A percentile compares a stretch with the other conserved stretches of the same genome.
phyloP scores from a whole-genome alignment of 768 basidiomycete genomes.

The Lentinula guzmanii region DNA sequence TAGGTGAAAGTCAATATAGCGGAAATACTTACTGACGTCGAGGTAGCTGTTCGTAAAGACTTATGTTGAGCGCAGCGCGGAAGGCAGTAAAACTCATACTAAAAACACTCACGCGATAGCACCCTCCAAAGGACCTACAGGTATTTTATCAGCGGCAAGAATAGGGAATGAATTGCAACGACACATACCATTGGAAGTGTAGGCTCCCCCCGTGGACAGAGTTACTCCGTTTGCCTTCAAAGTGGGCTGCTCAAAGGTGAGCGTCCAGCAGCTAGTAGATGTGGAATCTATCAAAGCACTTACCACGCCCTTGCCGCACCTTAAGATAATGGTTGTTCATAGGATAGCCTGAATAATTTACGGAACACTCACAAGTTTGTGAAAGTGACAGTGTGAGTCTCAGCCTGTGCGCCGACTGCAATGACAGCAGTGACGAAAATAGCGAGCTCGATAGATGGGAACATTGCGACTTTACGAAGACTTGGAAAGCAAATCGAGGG shows the following conservation, averaged over 20 bases:
- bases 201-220: constrained; percentile 22
- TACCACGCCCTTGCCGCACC: neutral
- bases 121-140: constrained; percentile 16
- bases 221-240: constrained; percentile 15
- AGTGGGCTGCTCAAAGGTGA: neutral
- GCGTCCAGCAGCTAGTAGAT: neutral
- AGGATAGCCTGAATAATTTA: too few species aligned
- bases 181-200: constrained; percentile 15
- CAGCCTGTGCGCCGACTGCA: neutral
- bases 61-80: neutral
- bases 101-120: constrained; percentile 24
- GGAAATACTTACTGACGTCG: neutral
- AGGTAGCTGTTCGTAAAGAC: neutral
- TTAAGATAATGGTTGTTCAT: neutral
- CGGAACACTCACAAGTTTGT: neutral
- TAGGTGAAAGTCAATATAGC: neutral
- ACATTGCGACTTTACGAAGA: neutral
- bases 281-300: neutral
- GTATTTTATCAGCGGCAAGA: neutral
- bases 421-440: neutral
- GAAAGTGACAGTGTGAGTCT: constrained; percentile 4
- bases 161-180: neutral
- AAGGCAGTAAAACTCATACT: neutral
- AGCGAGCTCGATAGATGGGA: neutral
- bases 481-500: neutral